These are phyloP conservation scores for Acer negundo DNA, from an alignment of 345 rosid species.

Conservation along the genomic window DNA sequence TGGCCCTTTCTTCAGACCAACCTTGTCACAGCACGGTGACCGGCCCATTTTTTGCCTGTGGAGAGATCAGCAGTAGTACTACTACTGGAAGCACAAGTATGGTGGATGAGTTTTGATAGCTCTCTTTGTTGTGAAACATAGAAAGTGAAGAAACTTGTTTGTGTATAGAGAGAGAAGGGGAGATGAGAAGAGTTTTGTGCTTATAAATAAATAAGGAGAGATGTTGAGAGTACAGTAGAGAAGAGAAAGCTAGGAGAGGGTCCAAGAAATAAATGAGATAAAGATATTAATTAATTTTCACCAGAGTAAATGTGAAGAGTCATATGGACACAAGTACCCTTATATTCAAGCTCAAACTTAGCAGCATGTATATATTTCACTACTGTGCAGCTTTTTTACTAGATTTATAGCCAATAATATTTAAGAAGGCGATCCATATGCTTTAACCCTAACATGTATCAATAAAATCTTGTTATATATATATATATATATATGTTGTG, in stretches of 20 bases:
- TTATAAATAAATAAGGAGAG: slow-evolving; percentile 30
- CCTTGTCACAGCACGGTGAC: slow-evolving; percentile 84
- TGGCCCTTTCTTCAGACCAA: slow-evolving; percentile 92
- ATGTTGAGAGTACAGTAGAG: slow-evolving; percentile 21
- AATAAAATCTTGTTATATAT: too few species aligned
- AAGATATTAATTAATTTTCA: slow-evolving; percentile 34
- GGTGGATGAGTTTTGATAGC: neutral
- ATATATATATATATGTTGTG: too few species aligned
- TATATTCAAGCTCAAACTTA: neutral
- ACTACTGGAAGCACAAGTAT: neutral
- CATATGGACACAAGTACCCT: slow-evolving; percentile 34
- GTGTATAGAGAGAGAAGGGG: slow-evolving; percentile 15
- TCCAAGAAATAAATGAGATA: slow-evolving; percentile 44
- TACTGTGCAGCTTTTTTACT: too few species aligned
- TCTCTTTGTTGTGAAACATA: slow-evolving; percentile 25
- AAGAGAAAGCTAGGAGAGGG: slow-evolving; percentile 34
- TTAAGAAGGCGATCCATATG: too few species aligned
- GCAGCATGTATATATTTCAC: too few species aligned
- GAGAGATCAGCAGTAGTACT: slow-evolving; percentile 22
- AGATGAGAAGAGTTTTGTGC: slow-evolving; percentile 21
- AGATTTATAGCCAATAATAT: too few species aligned
- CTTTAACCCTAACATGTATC: too few species aligned
- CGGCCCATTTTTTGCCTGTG: slow-evolving; percentile 53
- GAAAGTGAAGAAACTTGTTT: slow-evolving; percentile 10
- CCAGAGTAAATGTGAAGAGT: slow-evolving; percentile 19